These are phyloP conservation scores for Polygonum aviculare DNA, from an alignment of 148 eudicot genomes.

Conservation along the genomic window DNA sequence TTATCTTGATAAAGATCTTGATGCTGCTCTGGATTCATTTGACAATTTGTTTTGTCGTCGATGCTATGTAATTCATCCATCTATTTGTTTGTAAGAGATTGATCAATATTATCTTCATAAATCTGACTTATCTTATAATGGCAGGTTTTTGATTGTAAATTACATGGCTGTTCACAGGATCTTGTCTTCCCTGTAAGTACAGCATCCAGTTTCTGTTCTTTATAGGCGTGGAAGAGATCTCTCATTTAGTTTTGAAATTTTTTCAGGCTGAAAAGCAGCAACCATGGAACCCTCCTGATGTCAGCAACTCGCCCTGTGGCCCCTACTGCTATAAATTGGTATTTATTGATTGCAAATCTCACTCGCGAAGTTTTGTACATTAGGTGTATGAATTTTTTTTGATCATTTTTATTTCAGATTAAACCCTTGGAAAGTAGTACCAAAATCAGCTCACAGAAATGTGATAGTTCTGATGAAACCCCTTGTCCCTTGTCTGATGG, in stretches of 20 bases:
- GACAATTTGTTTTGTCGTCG: conserved; percentile 96
- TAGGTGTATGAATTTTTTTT: background rate
- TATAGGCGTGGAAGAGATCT: background rate
- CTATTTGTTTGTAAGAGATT: background rate
- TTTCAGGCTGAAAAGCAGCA: conserved; percentile 72
- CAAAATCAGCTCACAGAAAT: conserved; percentile 24
- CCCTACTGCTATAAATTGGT: conserved; percentile 67
- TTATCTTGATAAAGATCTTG: conserved; percentile 79
- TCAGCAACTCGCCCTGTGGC: conserved; percentile 62
- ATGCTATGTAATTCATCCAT: conserved; percentile 58
- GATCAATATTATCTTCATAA: conserved; percentile 4
- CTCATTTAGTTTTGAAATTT: background rate
- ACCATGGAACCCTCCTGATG: conserved; percentile 55
- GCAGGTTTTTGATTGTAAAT: conserved; percentile 96
- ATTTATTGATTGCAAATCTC: conserved; percentile 9
- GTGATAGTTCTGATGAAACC: conserved; percentile 36
- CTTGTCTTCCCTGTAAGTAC: conserved; percentile 80
- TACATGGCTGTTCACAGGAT: conserved; percentile 99
- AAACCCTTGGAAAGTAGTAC: conserved; percentile 34
- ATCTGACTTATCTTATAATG: conserved; percentile 17
- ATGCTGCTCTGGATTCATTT: conserved; percentile 91
- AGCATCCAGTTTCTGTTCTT: conserved; percentile 2
- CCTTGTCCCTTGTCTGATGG: conserved; percentile 37
- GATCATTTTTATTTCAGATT: conserved; percentile 28
- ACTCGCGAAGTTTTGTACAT: background rate